Evolutionary conservation across 371 early-diverging fungal species (phyloP), one percentile per base, ranked within the genome.

Genomic region (Mucor mucedo): DNA sequence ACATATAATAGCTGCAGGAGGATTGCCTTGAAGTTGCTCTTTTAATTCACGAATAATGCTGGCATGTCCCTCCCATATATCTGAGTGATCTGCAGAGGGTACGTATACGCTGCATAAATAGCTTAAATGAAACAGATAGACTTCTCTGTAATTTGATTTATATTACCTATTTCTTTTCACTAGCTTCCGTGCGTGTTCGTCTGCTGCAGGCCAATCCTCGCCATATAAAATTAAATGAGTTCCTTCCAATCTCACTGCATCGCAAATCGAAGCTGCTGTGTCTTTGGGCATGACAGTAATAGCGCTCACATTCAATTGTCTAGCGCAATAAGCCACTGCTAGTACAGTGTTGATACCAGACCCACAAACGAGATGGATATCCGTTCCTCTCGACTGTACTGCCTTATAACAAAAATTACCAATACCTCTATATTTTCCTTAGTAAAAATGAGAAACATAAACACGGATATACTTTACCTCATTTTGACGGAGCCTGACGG

Each of bases 401-500:
- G 87, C 86, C 55, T 77, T 79, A 53, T 76, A 80, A 55, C 86
- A 87, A 68, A 87, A 84, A 52, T 80, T 67, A 40, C 91, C 91
- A 27, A 91, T 73, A 14, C 91, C 90, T 62, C 91, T 87, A 21
- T 21, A 21, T 21, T 21, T 21, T 21, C 21, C 21, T 21, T 21
- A 21, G 21, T 21, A 21, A 21, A 21, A 21, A 21, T 21, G 21
- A 21, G 21, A 21, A 21, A 21, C 21, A 21, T 21, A 21, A 28
- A 44, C 32, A 50, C 10, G 1, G 10, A 6, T 49, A 1, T 45
- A 44, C 14, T 10, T 45, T 54, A 84, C 88, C 86, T 82, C 63
- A 91, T 88, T 67, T 91, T 91, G 44, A 88, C 87, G 7, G 91
- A 91, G 42, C 89, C 89, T 7, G 89, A 85, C 13, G 91, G 91